phyloP scores from a whole-genome alignment of 2,329 filamentous ascomycete species.

The Sordariomycetes sp. region DNA sequence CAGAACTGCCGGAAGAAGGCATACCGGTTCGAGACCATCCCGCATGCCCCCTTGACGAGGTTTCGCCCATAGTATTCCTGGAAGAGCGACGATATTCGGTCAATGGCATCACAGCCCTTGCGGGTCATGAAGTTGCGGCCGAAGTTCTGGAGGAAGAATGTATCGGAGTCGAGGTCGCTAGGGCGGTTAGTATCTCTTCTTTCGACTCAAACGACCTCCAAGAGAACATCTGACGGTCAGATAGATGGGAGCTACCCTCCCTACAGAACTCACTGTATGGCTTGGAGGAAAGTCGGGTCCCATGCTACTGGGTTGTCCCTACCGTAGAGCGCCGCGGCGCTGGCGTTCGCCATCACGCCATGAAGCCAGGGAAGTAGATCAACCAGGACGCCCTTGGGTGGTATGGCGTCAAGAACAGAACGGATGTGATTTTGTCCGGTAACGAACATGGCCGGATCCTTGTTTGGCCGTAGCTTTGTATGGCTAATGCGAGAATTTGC shows the following conservation, averaged over 20 bases:
- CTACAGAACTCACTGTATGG: background rate
- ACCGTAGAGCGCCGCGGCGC: background rate
- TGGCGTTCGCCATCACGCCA: background rate
- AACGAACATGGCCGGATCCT: background rate
- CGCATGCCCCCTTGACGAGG: background rate
- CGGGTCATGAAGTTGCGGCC: background rate
- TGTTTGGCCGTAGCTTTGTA: background rate
- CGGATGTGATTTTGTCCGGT: background rate
- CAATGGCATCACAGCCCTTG: background rate
- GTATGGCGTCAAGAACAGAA: background rate
- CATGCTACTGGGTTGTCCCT: background rate
- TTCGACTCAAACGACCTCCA: background rate
- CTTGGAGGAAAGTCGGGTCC: background rate
- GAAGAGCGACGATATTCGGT: background rate
- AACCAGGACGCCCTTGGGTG: background rate
- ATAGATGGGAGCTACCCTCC: background rate
- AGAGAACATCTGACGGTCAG: background rate
- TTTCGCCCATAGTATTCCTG: background rate
- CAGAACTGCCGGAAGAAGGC: background rate
- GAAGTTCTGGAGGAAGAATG: background rate
- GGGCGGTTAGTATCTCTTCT: background rate
- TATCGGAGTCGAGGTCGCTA: background rate
- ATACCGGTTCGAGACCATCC: background rate
- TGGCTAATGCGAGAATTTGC: background rate
- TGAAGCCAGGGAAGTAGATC: background rate